Base-by-base conservation (phyloP, 164 flowering plant species). In the Umbellularia californica region DNA sequence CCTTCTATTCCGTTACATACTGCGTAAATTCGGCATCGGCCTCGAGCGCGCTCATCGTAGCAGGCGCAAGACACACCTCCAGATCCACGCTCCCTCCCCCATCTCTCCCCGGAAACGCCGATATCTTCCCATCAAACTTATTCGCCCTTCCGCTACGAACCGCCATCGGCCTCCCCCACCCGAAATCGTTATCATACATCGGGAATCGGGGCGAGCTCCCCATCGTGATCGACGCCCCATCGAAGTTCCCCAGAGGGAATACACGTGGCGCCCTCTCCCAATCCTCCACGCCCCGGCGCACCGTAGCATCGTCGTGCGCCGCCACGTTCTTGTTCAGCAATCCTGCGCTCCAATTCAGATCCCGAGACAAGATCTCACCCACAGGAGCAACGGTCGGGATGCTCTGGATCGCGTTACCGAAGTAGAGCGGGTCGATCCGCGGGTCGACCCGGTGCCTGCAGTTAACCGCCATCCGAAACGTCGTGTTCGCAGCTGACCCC, bases 331-430 rank as follows among this genome's bases (percentile, higher is more conserved):
- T 13, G 73, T 87, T 81, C 66, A 95, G 84, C 81, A 81, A 77
- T 75, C 82, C 85, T 4, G 98, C 97, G 76, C 87, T 79, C 96
- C 96, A 90, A 7, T 82, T 80, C 35, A 92, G 77, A 15, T 86
- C 94, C 9, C 70, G 58, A 0, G 78, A 71, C 27, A 85, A 3
- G 1, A 95, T 80, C 28, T 95, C 97, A 0, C 87, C 92, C 0
- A 83, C 88, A 0, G 81, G 2, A 10, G 89, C 93, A 65, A 81
- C 77, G 0, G 91, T 88, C 4, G 92, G 90, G 19, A 88, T 79
- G 86, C 97, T 91, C 75, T 93, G 97, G 9, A 95, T 91, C 50
- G 91, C 92, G 85, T 93, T 95, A 11, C 98, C 98, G 87, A 92
- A 94, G 75, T 94, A 94, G 80, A 83, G 81, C 33, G 87, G 74